phyloP scores from a whole-genome alignment of 2,329 filamentous ascomycete genomes.

The Xylariales sp. region DNA sequence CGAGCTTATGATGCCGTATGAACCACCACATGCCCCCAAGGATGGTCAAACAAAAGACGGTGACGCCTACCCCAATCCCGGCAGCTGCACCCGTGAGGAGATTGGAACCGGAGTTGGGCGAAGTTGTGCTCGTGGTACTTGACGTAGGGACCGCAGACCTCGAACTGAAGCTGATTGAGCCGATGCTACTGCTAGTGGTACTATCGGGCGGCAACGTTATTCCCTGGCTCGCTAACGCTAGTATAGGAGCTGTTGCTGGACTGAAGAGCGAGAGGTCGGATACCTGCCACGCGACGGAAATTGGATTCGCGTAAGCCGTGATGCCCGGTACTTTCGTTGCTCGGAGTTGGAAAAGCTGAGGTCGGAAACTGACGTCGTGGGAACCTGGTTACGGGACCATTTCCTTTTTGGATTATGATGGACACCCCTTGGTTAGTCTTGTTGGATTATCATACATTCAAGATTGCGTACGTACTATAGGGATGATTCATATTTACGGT shows the following conservation, averaged over 20 bases:
- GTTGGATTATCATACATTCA: not conserved
- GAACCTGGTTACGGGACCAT: not conserved
- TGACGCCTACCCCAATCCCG: not conserved
- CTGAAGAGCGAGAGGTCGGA: not conserved
- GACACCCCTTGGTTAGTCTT: not conserved
- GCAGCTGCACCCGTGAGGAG: not conserved
- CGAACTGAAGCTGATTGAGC: not conserved
- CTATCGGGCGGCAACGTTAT: not conserved
- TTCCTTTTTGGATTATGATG: not conserved
- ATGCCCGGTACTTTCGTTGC: not conserved
- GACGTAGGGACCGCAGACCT: not conserved
- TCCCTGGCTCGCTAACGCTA: not conserved
- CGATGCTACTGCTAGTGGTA: not conserved
- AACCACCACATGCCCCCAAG: not conserved
- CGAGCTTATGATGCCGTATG: constrained; percentile 12
- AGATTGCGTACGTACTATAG: not conserved
- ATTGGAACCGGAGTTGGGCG: not conserved
- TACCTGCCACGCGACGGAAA: not conserved
- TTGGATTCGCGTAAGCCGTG: not conserved
- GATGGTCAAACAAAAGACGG: not conserved
- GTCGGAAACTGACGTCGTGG: not conserved
- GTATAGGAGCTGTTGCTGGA: not conserved
- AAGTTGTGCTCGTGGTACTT: not conserved
- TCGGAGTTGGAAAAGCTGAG: not conserved
- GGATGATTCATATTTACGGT: not conserved